Conservation (phyloP, 768 basidiomycete species). For the Dioszegia crocea region DNA sequence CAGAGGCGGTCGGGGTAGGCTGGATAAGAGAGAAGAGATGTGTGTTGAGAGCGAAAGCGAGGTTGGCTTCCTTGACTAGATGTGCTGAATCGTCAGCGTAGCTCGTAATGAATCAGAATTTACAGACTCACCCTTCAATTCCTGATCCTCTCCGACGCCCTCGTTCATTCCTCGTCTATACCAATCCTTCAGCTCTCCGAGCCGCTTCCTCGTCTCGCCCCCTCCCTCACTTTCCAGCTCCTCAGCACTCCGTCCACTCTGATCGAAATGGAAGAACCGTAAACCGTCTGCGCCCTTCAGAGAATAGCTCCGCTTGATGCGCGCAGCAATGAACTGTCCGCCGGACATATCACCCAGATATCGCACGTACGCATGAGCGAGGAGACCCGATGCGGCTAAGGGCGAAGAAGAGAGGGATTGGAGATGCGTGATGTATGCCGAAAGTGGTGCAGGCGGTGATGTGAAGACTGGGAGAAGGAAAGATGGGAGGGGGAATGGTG, state of each 20-base stretch:
- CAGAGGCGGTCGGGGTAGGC: conserved; percentile 2
- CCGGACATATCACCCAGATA: conserved; percentile 78
- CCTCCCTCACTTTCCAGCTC: conserved; percentile 7
- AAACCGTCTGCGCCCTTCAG: conserved; percentile 59
- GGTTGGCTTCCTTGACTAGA: conserved; percentile 41
- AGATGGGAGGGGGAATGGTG: conserved; percentile 49
- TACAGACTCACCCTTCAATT: conserved; percentile 46
- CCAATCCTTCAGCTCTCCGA: conserved; percentile 69
- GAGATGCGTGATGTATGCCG: conserved; percentile 59
- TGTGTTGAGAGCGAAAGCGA: conserved; percentile 40
- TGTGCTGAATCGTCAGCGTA: conserved; percentile 15
- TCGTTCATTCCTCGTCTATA: conserved; percentile 41
- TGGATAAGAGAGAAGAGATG: conserved; percentile 38
- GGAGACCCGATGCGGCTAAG: conserved; percentile 56
- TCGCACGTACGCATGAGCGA: conserved; percentile 76
- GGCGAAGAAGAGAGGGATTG: conserved; percentile 50
- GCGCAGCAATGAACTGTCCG: conserved; percentile 65
- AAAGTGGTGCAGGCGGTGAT: conserved; percentile 56
- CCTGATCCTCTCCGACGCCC: conserved; percentile 39
- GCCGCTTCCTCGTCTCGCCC: conserved; percentile 41
- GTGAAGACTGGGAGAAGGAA: conserved; percentile 55
- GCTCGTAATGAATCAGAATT: not conserved
- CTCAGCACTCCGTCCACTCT: conserved; percentile 43
- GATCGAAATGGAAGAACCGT: conserved; percentile 62
- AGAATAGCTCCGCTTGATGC: conserved; percentile 64